Conservation (phyloP, 805 yeast species). For the Pichia ethanolica region DNA sequence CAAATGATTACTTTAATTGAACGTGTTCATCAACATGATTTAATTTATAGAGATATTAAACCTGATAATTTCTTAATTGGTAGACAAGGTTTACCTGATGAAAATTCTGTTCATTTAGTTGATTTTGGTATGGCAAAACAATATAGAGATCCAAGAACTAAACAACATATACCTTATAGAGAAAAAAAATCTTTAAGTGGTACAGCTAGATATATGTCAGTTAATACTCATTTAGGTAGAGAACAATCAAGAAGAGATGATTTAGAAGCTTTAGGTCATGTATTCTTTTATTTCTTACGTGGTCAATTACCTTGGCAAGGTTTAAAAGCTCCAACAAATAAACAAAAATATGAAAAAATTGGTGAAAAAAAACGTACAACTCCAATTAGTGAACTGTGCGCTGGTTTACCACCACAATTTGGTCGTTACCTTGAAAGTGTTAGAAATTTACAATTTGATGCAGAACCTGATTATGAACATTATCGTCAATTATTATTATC, state of each 20-base stretch:
- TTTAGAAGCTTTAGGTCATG: constrained; percentile 93
- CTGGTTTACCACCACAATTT: constrained; percentile 86
- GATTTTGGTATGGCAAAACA: constrained; percentile 99
- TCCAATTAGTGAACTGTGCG: constrained; percentile 75
- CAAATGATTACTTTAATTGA: constrained; percentile 90
- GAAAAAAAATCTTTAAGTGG: constrained; percentile 95
- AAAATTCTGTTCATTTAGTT: constrained; percentile 79
- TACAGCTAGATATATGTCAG: constrained; percentile 97
- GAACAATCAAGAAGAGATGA: constrained; percentile 97
- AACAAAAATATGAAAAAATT: constrained; percentile 94
- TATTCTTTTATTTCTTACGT: constrained; percentile 86
- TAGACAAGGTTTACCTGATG: constrained; percentile 75
- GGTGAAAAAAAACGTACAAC: constrained; percentile 95
- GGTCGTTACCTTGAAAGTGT: constrained; percentile 87
- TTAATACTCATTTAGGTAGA: constrained; percentile 94
- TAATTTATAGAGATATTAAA: constrained; percentile 93
- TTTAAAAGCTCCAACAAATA: constrained; percentile 93
- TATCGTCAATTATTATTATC: constrained; percentile 71
- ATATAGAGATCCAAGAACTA: constrained; percentile 93
- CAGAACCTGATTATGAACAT: constrained; percentile 88
- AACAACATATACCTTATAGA: constrained; percentile 92
- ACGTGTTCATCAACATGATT: constrained; percentile 79
- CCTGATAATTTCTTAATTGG: constrained; percentile 97
- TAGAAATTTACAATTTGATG: constrained; percentile 85
- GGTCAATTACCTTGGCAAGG: constrained; percentile 99